Evolutionary conservation across 176 grass and related monocot genomes (phyloP).

Genomic region (Hordeum vulgare): MorexV3_pseudomolecules_assembly NC_058520.1:372925322-372925821

Average conservation of each 20-base stretch:
- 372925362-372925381: slow-evolving; percentile 77
- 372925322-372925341: slow-evolving; percentile 9
- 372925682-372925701: not conserved
- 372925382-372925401: slow-evolving; percentile 60
- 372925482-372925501: slow-evolving; percentile 77
- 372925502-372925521: slow-evolving; percentile 10
- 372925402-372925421: slow-evolving; percentile 34
- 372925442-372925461: not conserved
- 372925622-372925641: slow-evolving; percentile 89
- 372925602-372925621: slow-evolving; percentile 95
- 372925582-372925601: slow-evolving; percentile 72
- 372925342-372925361: slow-evolving; percentile 29
- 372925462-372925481: slow-evolving; percentile 24
- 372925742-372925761: not conserved
- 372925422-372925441: slow-evolving; percentile 6
- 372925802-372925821: slow-evolving; percentile 26
- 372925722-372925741: not conserved
- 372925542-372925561: slow-evolving; percentile 71
- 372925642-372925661: slow-evolving; percentile 55
- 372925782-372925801: slow-evolving; percentile 31
- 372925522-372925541: slow-evolving; percentile 51
- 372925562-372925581: slow-evolving; percentile 48
- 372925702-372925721: not conserved
- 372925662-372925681: not conserved
- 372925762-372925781: not conserved